Base-by-base conservation (phyloP, 2,329 filamentous ascomycete species). In the Verticillium alfalfae region DNA sequence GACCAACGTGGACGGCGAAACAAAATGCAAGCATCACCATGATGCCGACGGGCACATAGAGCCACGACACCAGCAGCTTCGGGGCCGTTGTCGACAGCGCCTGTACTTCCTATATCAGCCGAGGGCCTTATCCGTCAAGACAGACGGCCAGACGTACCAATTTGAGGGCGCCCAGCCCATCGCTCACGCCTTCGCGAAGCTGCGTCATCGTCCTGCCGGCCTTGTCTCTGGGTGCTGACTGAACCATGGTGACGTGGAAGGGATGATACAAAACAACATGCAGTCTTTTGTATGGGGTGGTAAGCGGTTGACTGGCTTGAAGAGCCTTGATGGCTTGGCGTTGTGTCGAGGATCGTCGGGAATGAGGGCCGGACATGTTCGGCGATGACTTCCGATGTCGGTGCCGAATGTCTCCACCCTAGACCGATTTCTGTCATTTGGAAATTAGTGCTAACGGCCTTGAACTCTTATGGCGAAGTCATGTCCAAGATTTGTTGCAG, bases 11-110 rank as follows among this genome's bases (percentile, higher is more conserved):
- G 34, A 80, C 71, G 37, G 75, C 79, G 60, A 80, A 81, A 64
- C 78, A 79, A 2, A 71, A 74, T 15, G 72, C 70, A 10, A 81
- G 71, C 8, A 78, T 77, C 26, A 71, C 65, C 31, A 76, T 66
- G 60, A 80, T 73, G 39, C 78, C 79, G 0, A 76, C 49, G 0
- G 84, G 84, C 0, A 85, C 78, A 63, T 78, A 79, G 34, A 87
- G 56, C 81, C 84, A 87, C 58, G 78, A 72, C 37, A 62, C 63
- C 54, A 72, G 54, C 56, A 71, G 67, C 58, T 67, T 64, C 62
- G 68, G 67, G 57, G 62, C 65, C 58, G 60, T 67, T 52, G 63
- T 56, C 49, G 58, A 26, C 12, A 64, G 49, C 36, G 59, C 60
- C 66, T 68, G 41, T 10, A 31, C 26, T 31, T 4, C 16, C 22